Base-by-base conservation (phyloP, 2,329 filamentous ascomycete genomes). In the Phoma sp. region DNA sequence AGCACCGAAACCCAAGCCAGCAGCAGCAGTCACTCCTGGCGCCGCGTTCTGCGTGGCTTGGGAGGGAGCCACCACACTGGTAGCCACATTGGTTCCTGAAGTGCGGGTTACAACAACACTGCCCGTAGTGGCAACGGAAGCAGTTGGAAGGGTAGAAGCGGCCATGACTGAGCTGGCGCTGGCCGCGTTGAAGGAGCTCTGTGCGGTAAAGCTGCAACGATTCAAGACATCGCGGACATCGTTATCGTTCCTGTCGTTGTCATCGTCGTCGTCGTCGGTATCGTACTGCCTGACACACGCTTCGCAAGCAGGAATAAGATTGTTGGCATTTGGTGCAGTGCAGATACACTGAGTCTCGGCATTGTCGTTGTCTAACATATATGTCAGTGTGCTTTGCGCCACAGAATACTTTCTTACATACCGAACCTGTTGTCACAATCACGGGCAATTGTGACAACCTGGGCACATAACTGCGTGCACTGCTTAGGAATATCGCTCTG, bases 291-390 rank as follows among this genome's bases (percentile, higher is more conserved):
- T 45, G 32, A 74, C 63, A 48, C 69, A 74, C 14, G 69, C 65
- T 14, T 68, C 69, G 53, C 70, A 74, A 11, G 58, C 36, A 1
- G 71, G 69, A 13, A 73, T 36, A 7, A 68, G 45, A 14, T 53
- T 60, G 55, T 47, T 61, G 13, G 67, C 68, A 41, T 65, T 63
- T 10, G 52, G 41, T 13, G 62, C 61, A 11, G 58, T 61, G 62
- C 71, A 74, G 54, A 74, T 62, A 54, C 70, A 74, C 39, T 67
- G 56, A 9, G 60, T 47, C 44, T 64, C 65, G 18, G 54, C 63
- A 8, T 47, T 49, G 37, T 72, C 67, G 30, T 66, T 52, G 22
- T 68, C 64, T 61, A 44, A 13, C 3, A 9, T 6, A 13, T 4
- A 2, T 18, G 6, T 55, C 18, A 55, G 47, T 46, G 11, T 11